Base-by-base conservation (phyloP, 352 stramenopile species). In the Phytopythium litorale region DNA sequence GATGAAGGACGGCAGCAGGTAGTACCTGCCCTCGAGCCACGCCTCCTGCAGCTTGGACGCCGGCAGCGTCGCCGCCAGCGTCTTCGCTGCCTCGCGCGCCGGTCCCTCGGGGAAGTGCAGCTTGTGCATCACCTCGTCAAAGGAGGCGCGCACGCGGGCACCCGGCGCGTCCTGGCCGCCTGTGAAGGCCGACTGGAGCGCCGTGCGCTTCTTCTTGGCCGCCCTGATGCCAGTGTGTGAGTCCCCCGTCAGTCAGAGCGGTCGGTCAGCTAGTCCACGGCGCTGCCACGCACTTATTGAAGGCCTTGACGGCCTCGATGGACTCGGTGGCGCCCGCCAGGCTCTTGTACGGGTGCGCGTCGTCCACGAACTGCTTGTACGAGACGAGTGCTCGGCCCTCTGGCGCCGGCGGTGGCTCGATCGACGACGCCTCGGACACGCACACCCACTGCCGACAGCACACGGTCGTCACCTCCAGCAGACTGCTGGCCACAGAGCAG, bases 281-380 rank as follows among this genome's bases (percentile, higher is more conserved):
- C 2, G 28, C 4, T 30, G 28, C 28, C 28, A 21, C 54, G 28
- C 32, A 79, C 70, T 89, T 89, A 69, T 94, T 94, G 43, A 89
- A 78, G 0, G 78, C 73, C 56, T 91, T 89, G 65, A 92, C 71
- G 21, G 79, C 58, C 40, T 88, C 78, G 13, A 89, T 75, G n/a
- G 51, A 54, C 43, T 49, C 58, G 16, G 23, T 30, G 9, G 58
- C 33, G 40, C 60, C 64, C 15, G 67, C 38, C 46, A 90, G 66
- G 42, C 68, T 89, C 59, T 85, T 61, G 69, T 92, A 95, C 66
- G 82, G 82, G 28, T 89, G 70, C 28, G 66, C 42, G 19, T 89
- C 72, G 62, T 93, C 86, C 25, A 92, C 86, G 54, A 92, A 95
- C 59, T 89, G 72, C 70, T 95, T 95, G 76, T 95, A 95, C 25